phyloP scores from a whole-genome alignment of 345 rosid species.

The Eucalyptus tenuipes region DNA sequence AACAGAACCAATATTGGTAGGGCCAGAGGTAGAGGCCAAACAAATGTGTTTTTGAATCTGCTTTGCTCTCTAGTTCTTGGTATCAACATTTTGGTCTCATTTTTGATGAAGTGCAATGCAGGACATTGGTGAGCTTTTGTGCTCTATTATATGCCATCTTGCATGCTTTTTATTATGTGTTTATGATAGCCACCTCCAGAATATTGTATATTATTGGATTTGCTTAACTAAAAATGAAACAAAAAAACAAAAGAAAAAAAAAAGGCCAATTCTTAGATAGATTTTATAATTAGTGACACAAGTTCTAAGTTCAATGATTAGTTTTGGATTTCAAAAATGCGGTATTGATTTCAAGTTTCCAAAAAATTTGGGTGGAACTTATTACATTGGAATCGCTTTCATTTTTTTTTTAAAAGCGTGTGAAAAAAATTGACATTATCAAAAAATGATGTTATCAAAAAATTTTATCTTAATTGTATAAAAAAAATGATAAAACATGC shows the following conservation, averaged over 20 bases:
- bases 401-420: rapidly evolving
- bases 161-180: too few relatives aligned
- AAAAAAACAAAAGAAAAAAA: too few relatives aligned
- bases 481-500: not conserved
- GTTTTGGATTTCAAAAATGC: too few relatives aligned
- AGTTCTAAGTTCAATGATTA: too few relatives aligned
- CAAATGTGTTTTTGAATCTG: too few relatives aligned
- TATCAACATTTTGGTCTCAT: not conserved
- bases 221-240: not conserved
- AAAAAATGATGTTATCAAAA: not conserved
- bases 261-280: not conserved
- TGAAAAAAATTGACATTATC: not conserved
- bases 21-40: rapidly evolving
- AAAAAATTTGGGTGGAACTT: too few relatives aligned
- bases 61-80: too few relatives aligned
- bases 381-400: too few relatives aligned
- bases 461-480: not conserved
- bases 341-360: too few relatives aligned
- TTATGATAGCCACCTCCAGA: too few relatives aligned
- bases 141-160: too few relatives aligned
- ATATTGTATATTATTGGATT: too few relatives aligned
- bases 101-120: not conserved
- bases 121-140: rapidly evolving
- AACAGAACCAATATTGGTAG: rapidly evolving
- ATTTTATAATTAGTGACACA: rapidly evolving